Evolutionary conservation across 73 alveolate genomes (phyloP).

Genomic region (Symbiodinium natans): DNA sequence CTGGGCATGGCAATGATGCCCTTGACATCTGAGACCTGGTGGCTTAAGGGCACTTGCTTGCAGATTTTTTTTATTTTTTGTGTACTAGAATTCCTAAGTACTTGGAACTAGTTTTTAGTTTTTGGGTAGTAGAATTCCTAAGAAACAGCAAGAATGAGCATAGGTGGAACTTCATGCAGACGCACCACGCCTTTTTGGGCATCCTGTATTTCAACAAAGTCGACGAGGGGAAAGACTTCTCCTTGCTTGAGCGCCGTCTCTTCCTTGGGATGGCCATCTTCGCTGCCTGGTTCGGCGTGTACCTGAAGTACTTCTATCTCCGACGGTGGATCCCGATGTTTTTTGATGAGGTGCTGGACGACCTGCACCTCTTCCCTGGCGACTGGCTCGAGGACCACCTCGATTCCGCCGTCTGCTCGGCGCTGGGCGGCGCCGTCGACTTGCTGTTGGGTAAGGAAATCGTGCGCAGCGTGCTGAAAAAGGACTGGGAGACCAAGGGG

Average conservation of each 20-base stretch:
- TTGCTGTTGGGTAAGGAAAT: background rate
- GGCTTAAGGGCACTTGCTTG: no score
- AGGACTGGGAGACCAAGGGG: background rate
- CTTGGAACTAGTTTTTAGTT: no score
- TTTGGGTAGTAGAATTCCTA: no score
- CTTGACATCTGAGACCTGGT: no score
- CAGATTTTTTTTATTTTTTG: no score
- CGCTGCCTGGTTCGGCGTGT: background rate
- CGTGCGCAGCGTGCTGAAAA: background rate
- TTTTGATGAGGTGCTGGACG: background rate
- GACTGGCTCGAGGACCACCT: background rate
- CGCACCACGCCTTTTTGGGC: background rate
- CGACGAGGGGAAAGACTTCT: background rate
- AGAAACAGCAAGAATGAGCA: no score
- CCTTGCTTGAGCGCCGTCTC: background rate
- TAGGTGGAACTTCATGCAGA: no score
- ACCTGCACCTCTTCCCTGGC: background rate
- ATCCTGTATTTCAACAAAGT: background rate
- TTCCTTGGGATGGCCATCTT: background rate
- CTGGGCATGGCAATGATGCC: no score
- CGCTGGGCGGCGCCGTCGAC: background rate
- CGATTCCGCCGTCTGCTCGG: background rate
- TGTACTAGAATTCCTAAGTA: no score
- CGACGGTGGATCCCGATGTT: background rate
- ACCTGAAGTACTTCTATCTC: background rate